These are phyloP conservation scores for Leptosphaerulina australis DNA, from an alignment of 2,329 filamentous ascomycete species.

Conservation along the genomic window DNA sequence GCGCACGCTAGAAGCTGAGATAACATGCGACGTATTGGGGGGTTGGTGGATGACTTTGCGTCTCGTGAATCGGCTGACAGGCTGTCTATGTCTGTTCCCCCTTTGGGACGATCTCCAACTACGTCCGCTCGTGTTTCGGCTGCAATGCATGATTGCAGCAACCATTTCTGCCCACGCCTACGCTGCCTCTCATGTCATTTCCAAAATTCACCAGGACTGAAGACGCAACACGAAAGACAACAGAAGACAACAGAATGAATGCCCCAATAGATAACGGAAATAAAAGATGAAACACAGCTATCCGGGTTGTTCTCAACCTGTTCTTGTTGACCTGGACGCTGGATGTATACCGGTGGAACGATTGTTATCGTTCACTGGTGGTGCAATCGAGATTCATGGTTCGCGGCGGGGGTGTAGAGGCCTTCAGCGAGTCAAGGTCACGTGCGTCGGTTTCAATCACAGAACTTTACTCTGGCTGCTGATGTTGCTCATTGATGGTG, in stretches of 20 bases:
- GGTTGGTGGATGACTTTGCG: background rate
- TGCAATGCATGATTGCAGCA: background rate
- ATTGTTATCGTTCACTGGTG: background rate
- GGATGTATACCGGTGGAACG: background rate
- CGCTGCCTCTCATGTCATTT: background rate
- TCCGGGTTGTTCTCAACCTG: background rate
- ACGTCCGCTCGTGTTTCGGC: slow-evolving; percentile 3
- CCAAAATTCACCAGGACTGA: too few relatives aligned
- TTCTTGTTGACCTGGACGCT: background rate
- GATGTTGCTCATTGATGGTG: background rate
- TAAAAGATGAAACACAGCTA: background rate
- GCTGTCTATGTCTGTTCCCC: slow-evolving; percentile 5
- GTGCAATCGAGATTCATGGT: background rate
- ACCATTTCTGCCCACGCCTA: background rate
- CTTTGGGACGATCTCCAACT: slow-evolving; percentile 9
- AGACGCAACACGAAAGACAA: too few relatives aligned
- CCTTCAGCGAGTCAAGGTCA: background rate
- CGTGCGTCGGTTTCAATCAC: background rate
- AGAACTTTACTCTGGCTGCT: background rate
- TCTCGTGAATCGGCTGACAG: background rate
- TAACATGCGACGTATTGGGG: background rate
- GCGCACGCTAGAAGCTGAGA: background rate
- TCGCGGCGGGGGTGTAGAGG: background rate
- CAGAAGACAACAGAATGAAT: background rate
- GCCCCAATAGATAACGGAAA: background rate